These are phyloP conservation scores for Suillus hirtellus DNA, from an alignment of 768 basidiomycete species.

Conservation along the genomic window DNA sequence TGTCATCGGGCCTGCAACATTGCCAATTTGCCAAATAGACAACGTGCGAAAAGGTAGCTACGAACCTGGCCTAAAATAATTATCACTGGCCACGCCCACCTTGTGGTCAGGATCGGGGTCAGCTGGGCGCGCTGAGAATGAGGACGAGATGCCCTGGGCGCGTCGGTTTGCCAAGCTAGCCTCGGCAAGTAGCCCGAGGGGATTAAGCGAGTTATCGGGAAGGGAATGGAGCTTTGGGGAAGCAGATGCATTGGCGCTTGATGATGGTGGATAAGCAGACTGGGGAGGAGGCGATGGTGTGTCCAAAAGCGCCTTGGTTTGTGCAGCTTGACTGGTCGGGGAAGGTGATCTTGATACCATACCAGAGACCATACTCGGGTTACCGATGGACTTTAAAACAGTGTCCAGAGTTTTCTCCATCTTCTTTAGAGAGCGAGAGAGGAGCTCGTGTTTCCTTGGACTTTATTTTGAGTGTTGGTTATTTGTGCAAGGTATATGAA, in stretches of 20 bases:
- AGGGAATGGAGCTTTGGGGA: constrained; percentile 90
- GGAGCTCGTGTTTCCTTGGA: constrained; percentile 78
- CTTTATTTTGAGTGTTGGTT: constrained; percentile 31
- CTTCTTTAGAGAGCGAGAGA: constrained; percentile 80
- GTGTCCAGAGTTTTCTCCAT: constrained; percentile 95
- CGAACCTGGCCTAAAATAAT: constrained; percentile 90
- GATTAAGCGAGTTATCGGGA: constrained; percentile 91
- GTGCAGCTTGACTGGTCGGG: constrained; percentile 51
- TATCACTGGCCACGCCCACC: constrained; percentile 79
- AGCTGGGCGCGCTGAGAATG: constrained; percentile 39
- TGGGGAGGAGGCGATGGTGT: constrained; percentile 52
- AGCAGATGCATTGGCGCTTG: constrained; percentile 32
- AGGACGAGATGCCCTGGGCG: constrained; percentile 48
- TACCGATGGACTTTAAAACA: constrained; percentile 84
- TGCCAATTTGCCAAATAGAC: constrained; percentile 13
- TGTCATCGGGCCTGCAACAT: constrained; percentile 73
- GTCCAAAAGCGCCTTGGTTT: constrained; percentile 58
- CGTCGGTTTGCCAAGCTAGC: constrained; percentile 78
- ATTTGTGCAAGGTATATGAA: constrained; percentile 22
- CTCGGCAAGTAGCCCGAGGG: constrained; percentile 89
- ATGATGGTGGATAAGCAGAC: constrained; percentile 29
- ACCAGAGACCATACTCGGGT: constrained; percentile 74
- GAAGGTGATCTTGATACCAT: constrained; percentile 85
- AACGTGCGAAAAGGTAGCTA: constrained; percentile 12
- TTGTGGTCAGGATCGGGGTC: constrained; percentile 45